These are phyloP conservation scores for Hyaloperonospora arabidopsidis DNA, from an alignment of 352 stramenopile species.

Conservation along the genomic window DNA sequence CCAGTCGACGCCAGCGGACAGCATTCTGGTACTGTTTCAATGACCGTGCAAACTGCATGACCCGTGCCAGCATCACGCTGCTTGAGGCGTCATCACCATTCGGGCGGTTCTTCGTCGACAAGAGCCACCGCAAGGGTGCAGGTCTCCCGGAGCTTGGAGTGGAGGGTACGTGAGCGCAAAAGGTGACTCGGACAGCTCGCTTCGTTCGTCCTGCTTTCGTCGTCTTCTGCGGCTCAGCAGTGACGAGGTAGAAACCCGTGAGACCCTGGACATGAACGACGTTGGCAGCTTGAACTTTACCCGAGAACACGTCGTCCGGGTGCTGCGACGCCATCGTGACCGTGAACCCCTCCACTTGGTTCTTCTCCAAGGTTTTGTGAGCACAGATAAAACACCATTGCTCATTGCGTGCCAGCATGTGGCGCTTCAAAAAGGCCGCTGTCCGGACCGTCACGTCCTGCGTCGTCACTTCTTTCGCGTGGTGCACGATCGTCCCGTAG, in stretches of 20 bases:
- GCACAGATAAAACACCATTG: conserved; percentile 43
- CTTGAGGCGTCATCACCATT: conserved; percentile 25
- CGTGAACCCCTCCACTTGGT: conserved; percentile 21
- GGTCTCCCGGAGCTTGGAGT: conserved; percentile 3
- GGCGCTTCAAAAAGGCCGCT: conserved; percentile 36
- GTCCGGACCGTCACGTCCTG: conserved; percentile 37
- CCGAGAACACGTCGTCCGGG: conserved; percentile 35
- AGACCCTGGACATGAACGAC: conserved; percentile 29
- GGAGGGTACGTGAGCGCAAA: conserved; percentile 30
- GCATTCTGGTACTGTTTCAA: conserved; percentile 20
- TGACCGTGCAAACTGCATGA: conserved; percentile 15
- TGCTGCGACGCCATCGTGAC: conserved; percentile 34
- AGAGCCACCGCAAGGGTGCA: conserved; percentile 17
- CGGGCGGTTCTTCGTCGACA: conserved; percentile 12
- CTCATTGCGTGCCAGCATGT: conserved; percentile 39
- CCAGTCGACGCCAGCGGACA: conserved; percentile 27
- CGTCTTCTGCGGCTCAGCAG: conserved; percentile 12
- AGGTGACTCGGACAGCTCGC: conserved; percentile 29
- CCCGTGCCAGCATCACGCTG: conserved; percentile 15
- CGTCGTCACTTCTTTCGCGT: conserved; percentile 18
- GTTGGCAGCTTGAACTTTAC: conserved; percentile 33
- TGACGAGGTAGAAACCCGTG: conserved; percentile 31
- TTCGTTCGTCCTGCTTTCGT: conserved; percentile 13
- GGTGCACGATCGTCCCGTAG: conserved; percentile 41
- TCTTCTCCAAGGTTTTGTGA: conserved; percentile 17